Base-by-base conservation (phyloP, 1,284 basidiomycete genomes). In the Lignosus rhinocerotis region DNA sequence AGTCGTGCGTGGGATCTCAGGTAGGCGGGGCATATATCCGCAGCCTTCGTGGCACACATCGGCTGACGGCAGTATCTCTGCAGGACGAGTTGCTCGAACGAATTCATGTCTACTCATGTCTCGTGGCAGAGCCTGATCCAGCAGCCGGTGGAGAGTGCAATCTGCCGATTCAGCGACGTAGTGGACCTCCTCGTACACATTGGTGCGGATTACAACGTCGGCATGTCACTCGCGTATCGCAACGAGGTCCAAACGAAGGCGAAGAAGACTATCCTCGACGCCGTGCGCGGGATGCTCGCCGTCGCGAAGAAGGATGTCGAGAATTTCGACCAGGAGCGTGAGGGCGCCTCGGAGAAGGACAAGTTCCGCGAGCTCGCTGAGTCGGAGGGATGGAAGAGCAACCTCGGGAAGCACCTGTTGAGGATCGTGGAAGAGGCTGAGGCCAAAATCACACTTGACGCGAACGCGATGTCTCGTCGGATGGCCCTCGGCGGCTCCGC, bases 131-230 rank as follows among this genome's bases (percentile, higher is more conserved):
- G 14, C 2, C 17, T 12, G n/a, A 53, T 65, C 17, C 11, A 45
- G n/a, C 59, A 70, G 33, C 80, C 82, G 1, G 51, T 81, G 0
- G 83, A 84, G 63, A 69, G 70, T 9, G 78, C 82, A 1, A 50
- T 83, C 17, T 48, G 54, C 0, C 59, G 57, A 1, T 69, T 73
- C 58, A 78, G 80, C 62, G 76, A 82, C 34, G 60, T 80, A 4
- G 62, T 76, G 3, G 72, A 76, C 19, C 71, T 83, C 5, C 72
- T 85, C 8, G 60, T 79, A 9, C 69, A 75, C 10, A 65, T 81
- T 6, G 81, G 79, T 12, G 78, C 77, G 1, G 70, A 77, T 0
- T 60, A 76, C 58, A 77, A 81, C 54, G 45, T 75, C 2, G 54
- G 47, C n/a, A 51, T 58, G 6, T 25, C n/a, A 14, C 11, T 19